These are phyloP conservation scores for Beverwykella pulmonaria DNA, from an alignment of 495 filamentous ascomycete species.

Conservation along the genomic window DNA sequence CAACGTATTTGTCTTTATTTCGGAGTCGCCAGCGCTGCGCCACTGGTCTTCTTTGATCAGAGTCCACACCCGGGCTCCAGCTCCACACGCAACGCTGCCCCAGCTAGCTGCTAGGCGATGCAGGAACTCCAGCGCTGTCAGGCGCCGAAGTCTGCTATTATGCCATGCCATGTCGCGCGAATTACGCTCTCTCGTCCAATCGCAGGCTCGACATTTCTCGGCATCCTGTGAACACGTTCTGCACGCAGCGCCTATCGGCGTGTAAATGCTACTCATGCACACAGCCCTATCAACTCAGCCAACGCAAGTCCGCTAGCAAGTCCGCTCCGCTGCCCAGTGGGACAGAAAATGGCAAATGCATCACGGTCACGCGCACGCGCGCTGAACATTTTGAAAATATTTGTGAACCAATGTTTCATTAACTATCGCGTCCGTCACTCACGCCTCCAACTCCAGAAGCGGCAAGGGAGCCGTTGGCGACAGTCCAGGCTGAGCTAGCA, in stretches of 20 bases:
- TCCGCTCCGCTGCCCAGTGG: neutral
- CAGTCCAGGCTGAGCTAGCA: slow-evolving; percentile 5
- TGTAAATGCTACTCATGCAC: neutral
- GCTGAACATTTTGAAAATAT: neutral
- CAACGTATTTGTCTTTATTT: too few species aligned
- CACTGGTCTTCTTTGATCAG: too few species aligned
- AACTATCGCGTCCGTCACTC: neutral
- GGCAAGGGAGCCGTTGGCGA: neutral
- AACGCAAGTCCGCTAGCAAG: neutral
- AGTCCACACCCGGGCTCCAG: too few species aligned
- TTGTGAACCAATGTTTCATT: slow-evolving; percentile 18
- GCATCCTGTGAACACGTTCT: too few species aligned
- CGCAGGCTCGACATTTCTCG: too few species aligned
- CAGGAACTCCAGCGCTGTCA: neutral
- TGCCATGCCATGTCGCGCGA: neutral
- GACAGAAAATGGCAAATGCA: neutral
- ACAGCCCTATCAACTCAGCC: neutral
- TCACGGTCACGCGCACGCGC: neutral
- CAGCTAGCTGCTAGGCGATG: neutral
- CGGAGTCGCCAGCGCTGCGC: too few species aligned
- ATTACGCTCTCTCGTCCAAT: slow-evolving; percentile 26
- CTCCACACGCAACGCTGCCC: neutral
- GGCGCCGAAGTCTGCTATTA: neutral
- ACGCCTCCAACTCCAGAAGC: neutral
- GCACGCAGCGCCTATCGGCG: slow-evolving; percentile 1